phyloP scores from a whole-genome alignment of 495 filamentous ascomycete genomes.

The Thermochaetoides thermophila region DNA sequence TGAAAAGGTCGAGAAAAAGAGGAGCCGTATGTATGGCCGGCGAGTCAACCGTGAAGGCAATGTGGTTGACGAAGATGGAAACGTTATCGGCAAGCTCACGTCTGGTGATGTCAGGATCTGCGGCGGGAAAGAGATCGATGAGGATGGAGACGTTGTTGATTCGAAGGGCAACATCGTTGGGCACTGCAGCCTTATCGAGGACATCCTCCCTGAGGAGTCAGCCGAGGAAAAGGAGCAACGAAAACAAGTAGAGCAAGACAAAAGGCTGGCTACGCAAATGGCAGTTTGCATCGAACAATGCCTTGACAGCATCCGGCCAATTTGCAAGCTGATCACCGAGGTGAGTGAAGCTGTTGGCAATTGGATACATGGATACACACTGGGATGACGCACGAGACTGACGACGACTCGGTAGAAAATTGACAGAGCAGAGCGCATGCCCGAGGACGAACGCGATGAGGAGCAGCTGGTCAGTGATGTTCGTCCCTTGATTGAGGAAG shows the following conservation, averaged over 20 bases:
- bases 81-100: slow-evolving; percentile 67
- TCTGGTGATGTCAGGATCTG: slow-evolving; percentile 55
- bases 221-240: slow-evolving; percentile 39
- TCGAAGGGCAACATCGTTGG: slow-evolving; percentile 68
- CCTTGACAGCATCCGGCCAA: slow-evolving; percentile 66
- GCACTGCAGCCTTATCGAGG: slow-evolving; percentile 63
- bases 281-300: slow-evolving; percentile 57
- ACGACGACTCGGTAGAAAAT: slow-evolving; percentile 43
- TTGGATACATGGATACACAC: too few species aligned
- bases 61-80: slow-evolving; percentile 66
- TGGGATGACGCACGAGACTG: too few species aligned
- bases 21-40: slow-evolving; percentile 51
- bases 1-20: slow-evolving; percentile 50
- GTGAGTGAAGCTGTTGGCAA: too few species aligned
- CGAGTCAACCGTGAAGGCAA: slow-evolving; percentile 72
- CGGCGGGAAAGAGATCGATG: slow-evolving; percentile 67
- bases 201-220: slow-evolving; percentile 42
- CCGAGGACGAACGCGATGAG: slow-evolving; percentile 86
- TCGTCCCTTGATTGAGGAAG: slow-evolving; percentile 77
- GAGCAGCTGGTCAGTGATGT: slow-evolving; percentile 75
- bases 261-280: slow-evolving; percentile 68
- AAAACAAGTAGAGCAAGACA: slow-evolving; percentile 48
- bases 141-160: slow-evolving; percentile 74
- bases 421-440: slow-evolving; percentile 64
- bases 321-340: slow-evolving; percentile 77